These are phyloP conservation scores for Fremontodendron californicum DNA, from an alignment of 345 rosid genomes.

Conservation along the genomic window DNA sequence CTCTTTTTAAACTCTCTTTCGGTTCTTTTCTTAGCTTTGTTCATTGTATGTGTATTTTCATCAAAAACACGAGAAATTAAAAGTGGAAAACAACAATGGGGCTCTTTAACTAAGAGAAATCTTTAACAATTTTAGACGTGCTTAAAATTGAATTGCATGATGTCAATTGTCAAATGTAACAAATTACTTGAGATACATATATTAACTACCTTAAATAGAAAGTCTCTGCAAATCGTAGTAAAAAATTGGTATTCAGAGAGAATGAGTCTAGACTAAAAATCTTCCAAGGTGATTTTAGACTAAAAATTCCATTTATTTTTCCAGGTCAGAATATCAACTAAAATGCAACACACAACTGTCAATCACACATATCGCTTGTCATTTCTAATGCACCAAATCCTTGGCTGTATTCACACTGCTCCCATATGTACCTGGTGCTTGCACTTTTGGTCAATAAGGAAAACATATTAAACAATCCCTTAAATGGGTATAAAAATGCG, in stretches of 20 bases:
- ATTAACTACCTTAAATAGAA: neutral
- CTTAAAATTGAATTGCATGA: neutral
- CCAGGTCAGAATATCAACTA: neutral
- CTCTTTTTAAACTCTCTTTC: no score
- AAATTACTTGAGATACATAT: neutral
- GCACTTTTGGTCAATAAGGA: neutral
- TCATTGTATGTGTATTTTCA: no score
- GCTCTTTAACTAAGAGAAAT: neutral
- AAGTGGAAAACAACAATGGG: neutral
- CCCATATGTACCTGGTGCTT: neutral
- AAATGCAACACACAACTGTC: neutral
- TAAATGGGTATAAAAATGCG: neutral
- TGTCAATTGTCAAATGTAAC: conserved; percentile 11
- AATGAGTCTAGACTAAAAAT: neutral
- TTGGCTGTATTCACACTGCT: neutral
- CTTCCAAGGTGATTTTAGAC: neutral
- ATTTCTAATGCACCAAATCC: neutral
- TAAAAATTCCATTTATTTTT: neutral
- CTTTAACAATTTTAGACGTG: neutral
- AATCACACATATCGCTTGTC: neutral
- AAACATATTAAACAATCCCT: neutral
- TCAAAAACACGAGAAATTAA: no score
- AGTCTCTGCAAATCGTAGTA: neutral
- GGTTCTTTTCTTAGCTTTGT: no score
- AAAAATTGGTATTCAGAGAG: neutral